Conservation (phyloP, 2,329 filamentous ascomycete species). For the Cordyceps farinosa region DNA sequence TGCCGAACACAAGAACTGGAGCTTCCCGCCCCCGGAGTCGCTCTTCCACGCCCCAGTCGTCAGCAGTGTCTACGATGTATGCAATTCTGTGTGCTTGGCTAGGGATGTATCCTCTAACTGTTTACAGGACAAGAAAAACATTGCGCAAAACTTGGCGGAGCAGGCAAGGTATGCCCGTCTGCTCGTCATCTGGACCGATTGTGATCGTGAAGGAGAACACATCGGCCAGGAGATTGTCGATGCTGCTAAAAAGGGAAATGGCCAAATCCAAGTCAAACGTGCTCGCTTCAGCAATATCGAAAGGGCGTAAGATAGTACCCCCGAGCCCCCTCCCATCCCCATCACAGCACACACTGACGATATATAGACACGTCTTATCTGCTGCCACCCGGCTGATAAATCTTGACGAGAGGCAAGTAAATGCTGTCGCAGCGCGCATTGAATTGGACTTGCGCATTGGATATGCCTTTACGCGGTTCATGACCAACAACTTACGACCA, state of each 20-base stretch:
- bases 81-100: conserved; percentile 19
- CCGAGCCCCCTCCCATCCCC: conserved; percentile 9
- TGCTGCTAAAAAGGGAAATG: conserved; percentile 72
- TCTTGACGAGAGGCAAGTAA: conserved; percentile 80
- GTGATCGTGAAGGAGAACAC: conserved; percentile 94
- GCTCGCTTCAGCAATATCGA: conserved; percentile 97
- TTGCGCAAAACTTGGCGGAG: conserved; percentile 79
- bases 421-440: conserved; percentile 83
- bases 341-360: conserved; percentile 12
- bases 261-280: conserved; percentile 72
- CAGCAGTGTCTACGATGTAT: conserved; percentile 63
- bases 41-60: conserved; percentile 80
- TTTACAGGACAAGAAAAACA: conserved; percentile 66
- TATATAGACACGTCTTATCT: conserved; percentile 71
- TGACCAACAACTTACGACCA: conserved; percentile 72
- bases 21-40: conserved; percentile 69
- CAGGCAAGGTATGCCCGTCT: conserved; percentile 70
- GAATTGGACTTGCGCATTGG: conserved; percentile 92
- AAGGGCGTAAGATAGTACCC: conserved; percentile 59
- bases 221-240: conserved; percentile 89
- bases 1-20: conserved; percentile 72
- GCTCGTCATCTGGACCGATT: conserved; percentile 98
- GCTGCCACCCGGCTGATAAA: conserved; percentile 74
- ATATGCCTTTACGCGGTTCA: conserved; percentile 84
- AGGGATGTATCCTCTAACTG: conserved; percentile 18